These are phyloP conservation scores for Biscogniauxia marginata DNA, from an alignment of 2,329 filamentous ascomycete species.

Conservation along the genomic window DNA sequence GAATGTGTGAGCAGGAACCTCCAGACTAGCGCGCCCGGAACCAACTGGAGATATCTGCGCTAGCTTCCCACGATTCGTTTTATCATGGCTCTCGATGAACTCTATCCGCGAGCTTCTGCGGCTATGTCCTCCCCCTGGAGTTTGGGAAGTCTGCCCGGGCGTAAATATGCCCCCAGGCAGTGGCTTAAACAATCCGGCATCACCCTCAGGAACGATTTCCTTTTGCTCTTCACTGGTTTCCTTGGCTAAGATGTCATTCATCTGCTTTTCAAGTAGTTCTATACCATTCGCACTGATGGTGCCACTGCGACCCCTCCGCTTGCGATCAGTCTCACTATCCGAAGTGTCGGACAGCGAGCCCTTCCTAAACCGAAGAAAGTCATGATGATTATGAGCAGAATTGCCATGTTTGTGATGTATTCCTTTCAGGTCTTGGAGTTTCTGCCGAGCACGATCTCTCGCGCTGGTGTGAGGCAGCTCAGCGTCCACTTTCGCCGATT, in stretches of 20 bases:
- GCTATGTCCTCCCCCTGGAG: conserved; percentile 10
- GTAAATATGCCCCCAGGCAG: conserved; percentile 32
- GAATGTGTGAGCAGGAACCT: conserved; percentile 43
- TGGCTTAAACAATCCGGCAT: conserved; percentile 35
- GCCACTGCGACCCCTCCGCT: conserved; percentile 40
- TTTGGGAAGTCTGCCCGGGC: conserved; percentile 21
- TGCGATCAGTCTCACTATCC: conserved; percentile 52
- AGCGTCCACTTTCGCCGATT: conserved; percentile 33
- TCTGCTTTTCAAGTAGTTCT: conserved; percentile 59
- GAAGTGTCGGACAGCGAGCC: conserved; percentile 61
- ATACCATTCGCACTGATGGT: conserved; percentile 50
- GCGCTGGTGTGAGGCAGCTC: conserved; percentile 50
- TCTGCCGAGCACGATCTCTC: conserved; percentile 59
- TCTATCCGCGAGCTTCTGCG: conserved; percentile 22
- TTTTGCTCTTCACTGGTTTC: conserved; percentile 47
- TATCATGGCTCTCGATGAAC: conserved; percentile 15
- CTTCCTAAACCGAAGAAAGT: conserved; percentile 52
- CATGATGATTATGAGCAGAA: conserved; percentile 50
- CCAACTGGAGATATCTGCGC: conserved; percentile 31
- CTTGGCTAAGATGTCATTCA: conserved; percentile 58
- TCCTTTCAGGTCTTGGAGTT: conserved; percentile 56
- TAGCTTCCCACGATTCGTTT: conserved; percentile 13
- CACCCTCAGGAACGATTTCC: conserved; percentile 27
- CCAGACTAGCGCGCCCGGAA: conserved; percentile 44
- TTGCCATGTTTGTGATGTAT: conserved; percentile 53